A percentile compares a stretch with the other conserved stretches of the same genome.
Evolutionary conservation across 352 stramenopile genomes (phyloP).

Genomic region (Pilasporangium apinafurcum): DNA sequence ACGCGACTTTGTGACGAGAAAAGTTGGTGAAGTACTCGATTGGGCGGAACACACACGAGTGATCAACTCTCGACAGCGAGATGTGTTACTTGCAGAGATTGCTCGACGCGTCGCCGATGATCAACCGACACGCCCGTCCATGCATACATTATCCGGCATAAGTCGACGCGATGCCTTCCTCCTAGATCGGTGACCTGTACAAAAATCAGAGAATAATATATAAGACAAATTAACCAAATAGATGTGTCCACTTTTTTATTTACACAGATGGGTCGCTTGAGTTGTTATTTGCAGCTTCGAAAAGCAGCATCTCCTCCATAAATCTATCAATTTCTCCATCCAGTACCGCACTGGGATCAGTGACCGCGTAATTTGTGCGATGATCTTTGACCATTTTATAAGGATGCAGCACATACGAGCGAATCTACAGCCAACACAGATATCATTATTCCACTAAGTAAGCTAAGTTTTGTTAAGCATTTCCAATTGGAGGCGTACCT

Average conservation of each 20-base stretch:
- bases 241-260: slow-evolving; percentile 1
- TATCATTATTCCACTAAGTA: slow-evolving; percentile 8
- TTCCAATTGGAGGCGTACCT: slow-evolving; percentile 10
- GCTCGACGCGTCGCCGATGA: slow-evolving; percentile 53
- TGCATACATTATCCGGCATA: too few relatives aligned
- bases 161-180: too few relatives aligned
- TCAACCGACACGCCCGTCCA: too few relatives aligned
- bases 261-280: too few relatives aligned
- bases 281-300: slow-evolving; percentile 12
- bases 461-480: too few relatives aligned
- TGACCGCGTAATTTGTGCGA: slow-evolving; percentile 87
- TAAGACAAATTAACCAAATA: too few relatives aligned
- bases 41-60: slow-evolving; percentile 73
- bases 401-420: slow-evolving; percentile 96
- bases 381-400: slow-evolving; percentile 99
- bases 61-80: slow-evolving; percentile 60
- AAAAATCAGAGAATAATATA: too few relatives aligned
- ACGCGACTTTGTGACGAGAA: slow-evolving; percentile 69
- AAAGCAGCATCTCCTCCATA: slow-evolving; percentile 70
- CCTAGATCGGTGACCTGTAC: too few relatives aligned
- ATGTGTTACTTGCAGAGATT: slow-evolving; percentile 70
- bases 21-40: slow-evolving; percentile 78
- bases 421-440: slow-evolving; percentile 83
- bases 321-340: slow-evolving; percentile 86
- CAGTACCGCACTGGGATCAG: slow-evolving; percentile 84